Conservation (phyloP, 2,329 filamentous ascomycete genomes). For the Alternaria angustiovoidea region DNA sequence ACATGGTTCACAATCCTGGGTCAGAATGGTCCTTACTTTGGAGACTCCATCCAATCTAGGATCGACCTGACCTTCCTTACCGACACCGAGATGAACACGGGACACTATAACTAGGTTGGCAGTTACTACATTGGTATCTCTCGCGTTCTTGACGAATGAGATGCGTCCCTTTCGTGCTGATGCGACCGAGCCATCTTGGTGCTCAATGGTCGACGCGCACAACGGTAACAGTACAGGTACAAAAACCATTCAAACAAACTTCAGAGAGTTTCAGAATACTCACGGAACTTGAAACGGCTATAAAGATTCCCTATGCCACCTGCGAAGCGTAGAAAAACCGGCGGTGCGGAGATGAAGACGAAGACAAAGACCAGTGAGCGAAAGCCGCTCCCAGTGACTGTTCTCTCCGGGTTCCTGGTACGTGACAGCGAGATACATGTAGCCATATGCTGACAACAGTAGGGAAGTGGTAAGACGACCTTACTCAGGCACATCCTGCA, state of each 20-base stretch:
- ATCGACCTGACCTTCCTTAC: neutral
- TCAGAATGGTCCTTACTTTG: neutral
- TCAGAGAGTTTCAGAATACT: neutral
- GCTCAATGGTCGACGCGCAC: conserved; percentile 39
- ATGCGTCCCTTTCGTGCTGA: conserved; percentile 33
- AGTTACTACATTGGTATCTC: neutral
- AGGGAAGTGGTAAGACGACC: conserved; percentile 77
- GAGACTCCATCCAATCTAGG: neutral
- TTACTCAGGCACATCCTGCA: conserved; percentile 73
- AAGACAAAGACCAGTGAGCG: conserved; percentile 17
- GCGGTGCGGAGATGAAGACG: conserved; percentile 13
- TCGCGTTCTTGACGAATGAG: conserved; percentile 18
- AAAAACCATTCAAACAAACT: conserved; percentile 23
- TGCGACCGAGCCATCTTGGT: conserved; percentile 41
- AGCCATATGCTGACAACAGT: conserved; percentile 9
- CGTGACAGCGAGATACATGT: neutral
- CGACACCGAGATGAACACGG: neutral
- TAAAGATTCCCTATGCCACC: conserved; percentile 23
- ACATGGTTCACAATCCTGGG: neutral
- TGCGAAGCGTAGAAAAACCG: conserved; percentile 31
- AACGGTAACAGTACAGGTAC: conserved; percentile 23
- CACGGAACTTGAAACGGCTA: neutral
- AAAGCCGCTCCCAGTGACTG: conserved; percentile 63
- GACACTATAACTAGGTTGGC: neutral
- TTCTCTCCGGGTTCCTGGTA: conserved; percentile 68